Evolutionary conservation across 306 rosid genomes (phyloP).

Genomic region (Luffa aegyptiaca): DNA sequence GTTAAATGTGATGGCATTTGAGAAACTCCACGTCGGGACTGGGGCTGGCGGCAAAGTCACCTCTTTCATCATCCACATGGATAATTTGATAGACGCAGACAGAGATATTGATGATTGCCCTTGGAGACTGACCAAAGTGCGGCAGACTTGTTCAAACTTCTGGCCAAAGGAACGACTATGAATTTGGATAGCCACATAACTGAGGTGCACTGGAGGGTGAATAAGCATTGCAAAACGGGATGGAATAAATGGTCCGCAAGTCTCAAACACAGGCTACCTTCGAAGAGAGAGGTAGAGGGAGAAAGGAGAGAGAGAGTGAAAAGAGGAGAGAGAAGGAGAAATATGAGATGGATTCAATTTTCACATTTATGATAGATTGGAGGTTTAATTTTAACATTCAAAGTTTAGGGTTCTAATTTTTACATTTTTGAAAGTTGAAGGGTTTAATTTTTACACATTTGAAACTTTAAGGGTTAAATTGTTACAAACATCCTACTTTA

Average conservation of each 20-base stretch:
- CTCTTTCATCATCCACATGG: constrained; percentile 31
- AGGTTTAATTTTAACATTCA: no score
- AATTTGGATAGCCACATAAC: not conserved
- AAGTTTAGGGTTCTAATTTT: no score
- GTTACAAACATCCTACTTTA: no score
- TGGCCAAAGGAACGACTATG: not conserved
- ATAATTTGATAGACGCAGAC: constrained; percentile 26
- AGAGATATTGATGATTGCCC: constrained; percentile 24
- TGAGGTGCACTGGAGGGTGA: not conserved
- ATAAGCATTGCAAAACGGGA: constrained; percentile 7
- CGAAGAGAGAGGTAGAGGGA: no score
- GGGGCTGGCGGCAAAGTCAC: constrained; percentile 34
- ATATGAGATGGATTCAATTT: no score
- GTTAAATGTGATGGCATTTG: constrained; percentile 37
- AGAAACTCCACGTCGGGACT: constrained; percentile 32
- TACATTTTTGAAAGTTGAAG: no score
- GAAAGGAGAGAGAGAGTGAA: no score
- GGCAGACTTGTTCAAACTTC: not conserved
- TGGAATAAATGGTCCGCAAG: constrained; percentile 17
- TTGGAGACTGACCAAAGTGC: constrained; percentile 24
- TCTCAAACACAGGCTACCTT: constrained; percentile 15
- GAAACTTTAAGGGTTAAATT: no score
- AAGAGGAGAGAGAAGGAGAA: no score
- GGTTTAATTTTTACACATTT: no score
- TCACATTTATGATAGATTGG: no score